A percentile compares a stretch with the other conserved stretches of the same genome.
phyloP scores from a whole-genome alignment of 1,284 basidiomycete species.

The Nidula niveotomentosa region DNA sequence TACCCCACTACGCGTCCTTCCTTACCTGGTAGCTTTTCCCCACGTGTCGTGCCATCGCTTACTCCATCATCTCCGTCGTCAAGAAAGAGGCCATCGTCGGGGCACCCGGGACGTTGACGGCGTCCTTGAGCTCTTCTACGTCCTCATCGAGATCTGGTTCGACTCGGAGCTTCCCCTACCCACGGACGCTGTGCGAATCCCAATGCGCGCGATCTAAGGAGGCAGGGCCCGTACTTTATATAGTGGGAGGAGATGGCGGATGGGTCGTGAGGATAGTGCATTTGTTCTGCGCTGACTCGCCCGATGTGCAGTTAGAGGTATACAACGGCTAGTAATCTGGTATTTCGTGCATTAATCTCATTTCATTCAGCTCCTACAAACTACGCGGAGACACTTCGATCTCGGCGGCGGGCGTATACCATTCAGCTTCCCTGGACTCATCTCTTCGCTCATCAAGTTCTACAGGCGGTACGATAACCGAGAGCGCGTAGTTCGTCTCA shows the following conservation, averaged over 20 bases:
- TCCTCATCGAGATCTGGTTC: conserved; percentile 86
- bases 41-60: conserved; percentile 86
- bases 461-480: conserved; percentile 85
- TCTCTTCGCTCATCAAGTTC: conserved; percentile 87
- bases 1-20: conserved; percentile 84
- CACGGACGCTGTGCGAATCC: conserved; percentile 32
- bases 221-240: conserved; percentile 53
- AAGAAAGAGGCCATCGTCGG: conserved; percentile 96
- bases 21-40: conserved; percentile 85
- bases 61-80: conserved; percentile 88
- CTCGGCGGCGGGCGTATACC: conserved; percentile 92
- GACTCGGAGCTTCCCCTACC: conserved; percentile 54
- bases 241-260: conserved; percentile 91
- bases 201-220: conserved; percentile 48
- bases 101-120: conserved; percentile 87
- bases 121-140: conserved; percentile 87
- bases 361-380: conserved; percentile 73
- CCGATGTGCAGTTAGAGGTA: conserved; percentile 88
- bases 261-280: conserved; percentile 98
- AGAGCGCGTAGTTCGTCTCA: conserved; percentile 57
- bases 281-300: conserved; percentile 82
- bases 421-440: conserved; percentile 92
- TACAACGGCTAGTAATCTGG: conserved; percentile 15
- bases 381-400: conserved; percentile 84
- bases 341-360: conserved; percentile 1